Evolutionary conservation across 768 basidiomycete genomes (phyloP).

Genomic region (Amanita molliuscula): DNA sequence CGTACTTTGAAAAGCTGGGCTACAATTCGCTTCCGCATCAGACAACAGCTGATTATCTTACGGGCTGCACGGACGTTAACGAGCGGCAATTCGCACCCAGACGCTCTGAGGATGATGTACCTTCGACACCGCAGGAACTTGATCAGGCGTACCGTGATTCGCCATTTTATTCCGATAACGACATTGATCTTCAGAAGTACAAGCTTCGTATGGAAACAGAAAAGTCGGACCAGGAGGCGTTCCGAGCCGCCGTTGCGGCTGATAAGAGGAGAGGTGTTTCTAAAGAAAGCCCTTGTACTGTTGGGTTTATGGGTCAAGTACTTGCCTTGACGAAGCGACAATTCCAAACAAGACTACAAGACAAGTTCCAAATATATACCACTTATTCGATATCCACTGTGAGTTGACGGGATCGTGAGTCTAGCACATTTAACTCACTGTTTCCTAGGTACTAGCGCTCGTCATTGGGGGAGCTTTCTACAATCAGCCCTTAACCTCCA

Average conservation of each 20-base stretch:
- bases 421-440: neutral
- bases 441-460: conserved; percentile 38
- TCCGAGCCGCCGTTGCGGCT: conserved; percentile 62
- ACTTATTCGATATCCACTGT: conserved; percentile 54
- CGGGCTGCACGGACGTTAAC: conserved; percentile 75
- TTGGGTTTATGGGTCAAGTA: conserved; percentile 69
- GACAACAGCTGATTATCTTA: conserved; percentile 79
- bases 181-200: conserved; percentile 40
- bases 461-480: conserved; percentile 69
- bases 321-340: conserved; percentile 59
- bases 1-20: conserved; percentile 70
- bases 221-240: conserved; percentile 60
- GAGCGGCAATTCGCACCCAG: conserved; percentile 73
- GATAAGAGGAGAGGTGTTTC: conserved; percentile 76
- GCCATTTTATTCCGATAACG: conserved; percentile 29
- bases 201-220: conserved; percentile 47
- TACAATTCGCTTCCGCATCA: conserved; percentile 71
- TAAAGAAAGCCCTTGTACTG: conserved; percentile 73
- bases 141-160: conserved; percentile 54
- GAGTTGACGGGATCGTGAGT: conserved; percentile 14
- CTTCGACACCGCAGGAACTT: conserved; percentile 57
- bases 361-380: conserved; percentile 67
- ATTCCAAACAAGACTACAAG: conserved; percentile 65
- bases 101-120: conserved; percentile 45
- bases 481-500: conserved; percentile 59